Base-by-base conservation (phyloP, 352 stramenopile species). In the Albugo candida region DNA sequence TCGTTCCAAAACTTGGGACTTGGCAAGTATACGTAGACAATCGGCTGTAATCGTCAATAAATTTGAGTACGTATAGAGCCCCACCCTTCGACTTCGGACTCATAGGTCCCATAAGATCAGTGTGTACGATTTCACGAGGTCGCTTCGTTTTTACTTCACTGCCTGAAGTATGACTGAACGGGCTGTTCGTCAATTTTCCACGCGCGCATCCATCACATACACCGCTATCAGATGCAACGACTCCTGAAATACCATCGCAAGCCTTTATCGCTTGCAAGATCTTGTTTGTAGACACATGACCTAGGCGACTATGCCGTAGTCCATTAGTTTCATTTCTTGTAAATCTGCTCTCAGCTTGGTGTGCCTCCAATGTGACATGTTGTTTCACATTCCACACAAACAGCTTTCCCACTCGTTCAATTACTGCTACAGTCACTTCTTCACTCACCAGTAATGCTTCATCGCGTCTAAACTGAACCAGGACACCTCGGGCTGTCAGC, bases 21-120 rank as follows among this genome's bases (percentile, higher is more conserved):
- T 13, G 52, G 1, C 13, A 55, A 16, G 17, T 50, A 47, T 0
- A 55, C 43, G 1, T 31, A 11, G 0, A 51, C 47, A 8, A 43
- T 3, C 52, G 31, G 2, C 45, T 50, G 18, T 38, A 52, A 24
- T 63, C 46, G 34, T 64, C 53, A 12, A 57, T 56, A 17, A 60
- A 62, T 0, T 39, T 53, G 1, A 67, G 34, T 1, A 60, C 39
- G 20, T 51, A 67, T 1, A 34, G 38, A 1, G 45, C 52, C 37
- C 16, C 38, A 1, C 45, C 35, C 18, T 39, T 42, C 17, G 55
- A 60, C 37, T 46, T 47, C 12, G 34, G 38, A 2, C 17, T 44
- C 31, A 56, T 46, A 16, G 48, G 11, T 13, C 48, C 52, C 41
- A 59, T 60, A 0, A 56, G 14, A 21, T 63, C 55, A 36, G 31